Percentiles rank a stretch among this genome's conserved stretches.
Evolutionary conservation across 192 early-diverging fungal species (phyloP).

Genomic region (Umbelopsis sp.): DNA sequence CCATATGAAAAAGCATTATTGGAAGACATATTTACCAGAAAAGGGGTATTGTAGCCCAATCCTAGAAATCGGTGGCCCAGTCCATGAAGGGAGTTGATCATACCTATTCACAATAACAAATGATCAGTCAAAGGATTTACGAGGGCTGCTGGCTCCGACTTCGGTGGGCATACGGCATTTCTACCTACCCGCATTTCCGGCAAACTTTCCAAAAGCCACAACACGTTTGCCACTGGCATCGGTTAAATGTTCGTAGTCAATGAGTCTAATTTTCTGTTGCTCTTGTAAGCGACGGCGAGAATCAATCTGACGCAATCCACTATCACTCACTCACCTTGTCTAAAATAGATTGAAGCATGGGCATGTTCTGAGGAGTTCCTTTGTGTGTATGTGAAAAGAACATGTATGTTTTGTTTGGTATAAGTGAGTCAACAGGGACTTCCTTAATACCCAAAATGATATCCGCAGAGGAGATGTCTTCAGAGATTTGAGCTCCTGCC

Average conservation of each 20-base stretch:
- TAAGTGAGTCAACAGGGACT: slow-evolving; percentile 80
- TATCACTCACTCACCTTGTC: slow-evolving; percentile 67
- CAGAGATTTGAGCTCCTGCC: slow-evolving; percentile 82
- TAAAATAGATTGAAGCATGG: slow-evolving; percentile 81
- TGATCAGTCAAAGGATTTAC: too few relatives aligned
- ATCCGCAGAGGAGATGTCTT: slow-evolving; percentile 89
- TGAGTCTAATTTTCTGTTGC: slow-evolving; percentile 79
- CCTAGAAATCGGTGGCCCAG: slow-evolving; percentile 91
- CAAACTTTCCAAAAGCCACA: slow-evolving; percentile 92
- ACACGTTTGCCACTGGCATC: slow-evolving; percentile 74
- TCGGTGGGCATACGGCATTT: too few relatives aligned
- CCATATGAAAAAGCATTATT: not conserved
- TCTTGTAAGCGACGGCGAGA: not conserved
- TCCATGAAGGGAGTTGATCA: slow-evolving; percentile 92
- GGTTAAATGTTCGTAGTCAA: slow-evolving; percentile 96
- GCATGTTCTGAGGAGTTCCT: slow-evolving; percentile 94
- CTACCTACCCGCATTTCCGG: slow-evolving; percentile 84
- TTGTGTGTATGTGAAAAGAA: slow-evolving; percentile 99
- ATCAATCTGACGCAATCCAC: not conserved
- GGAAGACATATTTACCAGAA: slow-evolving; percentile 59
- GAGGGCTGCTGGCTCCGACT: too few relatives aligned
- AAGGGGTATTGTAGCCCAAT: slow-evolving; percentile 92
- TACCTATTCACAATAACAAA: slow-evolving; percentile 41
- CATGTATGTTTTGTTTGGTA: slow-evolving; percentile 89
- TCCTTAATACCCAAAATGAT: slow-evolving; percentile 97